Evolutionary conservation across 768 basidiomycete species (phyloP).

Genomic region (Xerocomellus amylosporus): DNA sequence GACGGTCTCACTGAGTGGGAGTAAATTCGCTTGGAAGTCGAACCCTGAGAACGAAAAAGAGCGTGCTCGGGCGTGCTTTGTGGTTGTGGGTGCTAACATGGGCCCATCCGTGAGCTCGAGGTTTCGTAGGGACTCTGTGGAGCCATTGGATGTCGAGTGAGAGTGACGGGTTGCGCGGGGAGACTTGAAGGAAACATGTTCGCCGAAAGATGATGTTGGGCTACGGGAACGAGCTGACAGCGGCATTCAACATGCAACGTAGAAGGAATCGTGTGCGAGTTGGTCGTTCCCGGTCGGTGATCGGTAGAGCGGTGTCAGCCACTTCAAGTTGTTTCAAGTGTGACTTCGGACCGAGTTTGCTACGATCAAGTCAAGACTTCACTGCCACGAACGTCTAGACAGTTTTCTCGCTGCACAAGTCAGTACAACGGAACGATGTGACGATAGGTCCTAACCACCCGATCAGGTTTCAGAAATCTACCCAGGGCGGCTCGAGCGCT

Average conservation of each 20-base stretch:
- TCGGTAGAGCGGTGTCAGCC: neutral
- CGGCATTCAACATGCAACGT: slow-evolving; percentile 18
- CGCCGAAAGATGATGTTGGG: slow-evolving; percentile 9
- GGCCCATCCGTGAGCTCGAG: slow-evolving; percentile 75
- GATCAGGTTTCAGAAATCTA: neutral
- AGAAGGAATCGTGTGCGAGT: neutral
- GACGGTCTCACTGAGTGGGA: slow-evolving; percentile 75
- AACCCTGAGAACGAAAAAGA: slow-evolving; percentile 75
- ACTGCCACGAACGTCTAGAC: too few relatives aligned
- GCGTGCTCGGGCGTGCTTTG: slow-evolving; percentile 36
- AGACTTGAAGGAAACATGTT: slow-evolving; percentile 9
- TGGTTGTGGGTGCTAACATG: slow-evolving; percentile 20
- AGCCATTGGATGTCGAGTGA: slow-evolving; percentile 40
- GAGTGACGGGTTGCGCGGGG: slow-evolving; percentile 1
- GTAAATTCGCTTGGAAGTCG: slow-evolving; percentile 72
- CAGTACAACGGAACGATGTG: too few relatives aligned
- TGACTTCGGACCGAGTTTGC: too few relatives aligned
- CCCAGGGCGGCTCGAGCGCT: neutral
- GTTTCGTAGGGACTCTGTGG: slow-evolving; percentile 72
- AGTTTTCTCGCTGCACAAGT: too few relatives aligned
- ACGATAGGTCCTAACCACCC: too few relatives aligned
- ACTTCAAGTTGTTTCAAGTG: neutral
- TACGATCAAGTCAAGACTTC: too few relatives aligned
- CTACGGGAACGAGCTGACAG: slow-evolving; percentile 20
- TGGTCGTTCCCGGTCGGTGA: neutral